Evolutionary conservation across 129 eudicot genomes (phyloP).

Genomic region (Flaveria linearis): DNA sequence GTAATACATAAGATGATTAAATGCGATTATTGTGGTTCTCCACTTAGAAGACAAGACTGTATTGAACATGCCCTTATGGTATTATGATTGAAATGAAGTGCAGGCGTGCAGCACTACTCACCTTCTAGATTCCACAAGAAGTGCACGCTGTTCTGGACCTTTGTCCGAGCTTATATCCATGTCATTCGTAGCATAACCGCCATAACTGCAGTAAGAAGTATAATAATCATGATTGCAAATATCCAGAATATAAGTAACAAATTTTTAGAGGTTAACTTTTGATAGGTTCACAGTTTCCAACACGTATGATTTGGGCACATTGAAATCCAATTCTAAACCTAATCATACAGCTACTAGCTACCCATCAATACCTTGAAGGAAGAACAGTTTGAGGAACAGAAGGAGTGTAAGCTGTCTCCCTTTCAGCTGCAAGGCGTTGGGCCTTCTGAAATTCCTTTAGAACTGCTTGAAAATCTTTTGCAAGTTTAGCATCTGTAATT

Average conservation of each 20-base stretch:
- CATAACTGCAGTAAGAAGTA: conserved; percentile 44
- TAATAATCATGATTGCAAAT: background rate
- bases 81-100: too few species aligned
- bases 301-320: background rate
- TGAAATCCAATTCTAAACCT: background rate
- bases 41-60: background rate
- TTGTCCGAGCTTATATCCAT: conserved; percentile 46
- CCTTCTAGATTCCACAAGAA: conserved; percentile 58
- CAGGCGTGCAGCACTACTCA: background rate
- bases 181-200: conserved; percentile 58
- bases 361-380: conserved; percentile 4
- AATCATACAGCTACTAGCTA: background rate
- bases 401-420: conserved; percentile 19
- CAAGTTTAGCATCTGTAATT: conserved; percentile 51
- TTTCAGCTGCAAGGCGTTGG: conserved; percentile 18
- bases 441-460: conserved; percentile 8
- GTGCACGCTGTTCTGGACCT: conserved; percentile 57
- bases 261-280: background rate
- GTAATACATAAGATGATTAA: too few species aligned
- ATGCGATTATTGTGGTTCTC: background rate
- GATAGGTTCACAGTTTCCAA: background rate
- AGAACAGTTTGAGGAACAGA: conserved; percentile 10
- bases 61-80: background rate
- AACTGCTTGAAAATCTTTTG: conserved; percentile 53
- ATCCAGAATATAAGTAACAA: background rate